Conservation (phyloP, 768 basidiomycete genomes). For the Trametes maxima region DNA sequence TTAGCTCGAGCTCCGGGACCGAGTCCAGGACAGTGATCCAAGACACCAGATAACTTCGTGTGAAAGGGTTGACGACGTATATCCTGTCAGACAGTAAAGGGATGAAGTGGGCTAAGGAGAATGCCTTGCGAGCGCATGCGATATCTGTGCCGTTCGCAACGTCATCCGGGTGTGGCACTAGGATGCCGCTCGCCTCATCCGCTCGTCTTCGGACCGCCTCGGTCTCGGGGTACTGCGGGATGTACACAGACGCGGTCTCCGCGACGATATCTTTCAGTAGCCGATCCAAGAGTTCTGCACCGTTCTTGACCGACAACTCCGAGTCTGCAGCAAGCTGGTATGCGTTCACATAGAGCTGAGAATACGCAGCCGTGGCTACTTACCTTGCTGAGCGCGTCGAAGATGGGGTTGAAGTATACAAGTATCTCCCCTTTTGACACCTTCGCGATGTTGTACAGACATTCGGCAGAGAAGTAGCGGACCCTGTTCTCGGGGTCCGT, state of each 20-base stretch:
- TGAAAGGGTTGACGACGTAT: slow-evolving; percentile 94
- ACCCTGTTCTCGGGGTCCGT: slow-evolving; percentile 93
- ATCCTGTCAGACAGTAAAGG: slow-evolving; percentile 92
- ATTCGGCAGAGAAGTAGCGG: slow-evolving; percentile 97
- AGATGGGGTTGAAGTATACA: slow-evolving; percentile 97
- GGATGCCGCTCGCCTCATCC: slow-evolving; percentile 48
- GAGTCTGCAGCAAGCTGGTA: slow-evolving; percentile 91
- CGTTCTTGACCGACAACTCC: slow-evolving; percentile 96
- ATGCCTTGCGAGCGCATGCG: slow-evolving; percentile 65
- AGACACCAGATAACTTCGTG: slow-evolving; percentile 92
- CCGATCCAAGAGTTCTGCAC: slow-evolving; percentile 93
- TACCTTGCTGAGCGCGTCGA: slow-evolving; percentile 96
- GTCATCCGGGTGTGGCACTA: slow-evolving; percentile 66
- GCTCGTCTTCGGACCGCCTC: slow-evolving; percentile 54
- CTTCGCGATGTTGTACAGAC: slow-evolving; percentile 96
- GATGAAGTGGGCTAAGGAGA: slow-evolving; percentile 93
- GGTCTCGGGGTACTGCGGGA: slow-evolving; percentile 84
- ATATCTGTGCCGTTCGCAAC: slow-evolving; percentile 40
- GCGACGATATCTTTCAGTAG: slow-evolving; percentile 98
- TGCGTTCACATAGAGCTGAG: slow-evolving; percentile 19
- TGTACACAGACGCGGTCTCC: slow-evolving; percentile 93
- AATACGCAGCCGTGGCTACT: slow-evolving; percentile 26
- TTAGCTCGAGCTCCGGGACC: slow-evolving; percentile 93
- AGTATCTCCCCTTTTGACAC: slow-evolving; percentile 97
- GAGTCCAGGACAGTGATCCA: slow-evolving; percentile 97